phyloP scores from a whole-genome alignment of 306 rosid species.

The Cyclanthera cordifolia region DNA sequence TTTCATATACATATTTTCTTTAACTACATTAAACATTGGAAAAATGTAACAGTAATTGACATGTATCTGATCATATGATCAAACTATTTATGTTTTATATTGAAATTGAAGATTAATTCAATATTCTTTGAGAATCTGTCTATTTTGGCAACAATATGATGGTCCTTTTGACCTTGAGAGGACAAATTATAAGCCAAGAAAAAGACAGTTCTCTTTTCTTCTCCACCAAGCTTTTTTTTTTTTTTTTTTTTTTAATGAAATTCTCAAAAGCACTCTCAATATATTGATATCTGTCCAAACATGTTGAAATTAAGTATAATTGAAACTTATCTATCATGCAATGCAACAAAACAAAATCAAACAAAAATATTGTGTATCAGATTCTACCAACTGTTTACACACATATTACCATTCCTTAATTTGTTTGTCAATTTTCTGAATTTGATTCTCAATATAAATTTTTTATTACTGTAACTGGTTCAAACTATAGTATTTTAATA shows the following conservation, averaged over 20 bases:
- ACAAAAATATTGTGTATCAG: neutral
- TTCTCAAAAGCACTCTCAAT: neutral
- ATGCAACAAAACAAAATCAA: too few species aligned
- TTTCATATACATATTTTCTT: too few species aligned
- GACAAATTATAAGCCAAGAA: neutral
- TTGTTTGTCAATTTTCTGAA: neutral
- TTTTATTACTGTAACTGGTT: too few species aligned
- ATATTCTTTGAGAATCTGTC: neutral
- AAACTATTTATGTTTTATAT: too few species aligned
- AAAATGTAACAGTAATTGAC: too few species aligned
- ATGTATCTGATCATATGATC: too few species aligned
- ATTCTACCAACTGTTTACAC: neutral
- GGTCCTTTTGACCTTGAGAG: neutral
- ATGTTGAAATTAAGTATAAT: neutral
- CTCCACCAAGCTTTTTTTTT: neutral
- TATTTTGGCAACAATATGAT: neutral
- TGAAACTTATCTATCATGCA: neutral
- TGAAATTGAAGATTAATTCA: too few species aligned
- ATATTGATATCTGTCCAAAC: too few species aligned
- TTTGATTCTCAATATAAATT: neutral
- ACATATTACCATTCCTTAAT: neutral
- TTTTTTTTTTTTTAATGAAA: neutral
- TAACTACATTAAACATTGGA: too few species aligned
- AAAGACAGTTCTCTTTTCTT: neutral
- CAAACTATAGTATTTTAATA: too few species aligned